Evolutionary conservation across 208 protist species (phyloP).

Genomic region (Wallacemonas sp.): DNA sequence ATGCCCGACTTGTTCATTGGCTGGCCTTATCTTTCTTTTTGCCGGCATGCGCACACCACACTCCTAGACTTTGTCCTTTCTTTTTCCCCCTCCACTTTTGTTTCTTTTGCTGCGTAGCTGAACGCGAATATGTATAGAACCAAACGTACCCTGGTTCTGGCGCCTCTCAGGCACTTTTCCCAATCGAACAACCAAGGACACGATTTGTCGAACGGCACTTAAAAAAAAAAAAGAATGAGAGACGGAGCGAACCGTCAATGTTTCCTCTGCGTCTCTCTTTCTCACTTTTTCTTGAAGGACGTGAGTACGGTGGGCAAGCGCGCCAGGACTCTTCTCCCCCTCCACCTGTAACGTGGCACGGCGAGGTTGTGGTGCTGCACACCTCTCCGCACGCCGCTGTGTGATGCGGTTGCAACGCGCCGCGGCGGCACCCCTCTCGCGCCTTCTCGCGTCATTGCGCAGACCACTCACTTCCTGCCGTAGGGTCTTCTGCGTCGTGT

Average conservation of each 20-base stretch:
- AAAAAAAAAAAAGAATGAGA: neutral
- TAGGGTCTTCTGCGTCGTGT: too few species aligned
- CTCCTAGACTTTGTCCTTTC: neutral
- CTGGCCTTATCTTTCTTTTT: neutral
- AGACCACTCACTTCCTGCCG: too few species aligned
- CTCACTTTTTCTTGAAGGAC: neutral
- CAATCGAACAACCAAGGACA: too few species aligned
- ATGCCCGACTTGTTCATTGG: neutral
- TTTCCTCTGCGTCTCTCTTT: slow-evolving; percentile 3
- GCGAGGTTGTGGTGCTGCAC: too few species aligned
- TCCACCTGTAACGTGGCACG: too few species aligned
- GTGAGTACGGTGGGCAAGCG: too few species aligned
- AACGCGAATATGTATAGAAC: slow-evolving; percentile 7
- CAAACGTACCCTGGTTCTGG: neutral
- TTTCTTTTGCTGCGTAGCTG: neutral
- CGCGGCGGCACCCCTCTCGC: too few species aligned
- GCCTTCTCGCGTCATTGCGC: too few species aligned
- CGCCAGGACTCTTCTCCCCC: too few species aligned
- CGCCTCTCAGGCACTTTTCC: too few species aligned
- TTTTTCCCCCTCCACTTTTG: neutral
- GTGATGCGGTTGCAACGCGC: too few species aligned
- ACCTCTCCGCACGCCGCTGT: too few species aligned
- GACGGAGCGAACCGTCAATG: neutral
- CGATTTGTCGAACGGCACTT: neutral
- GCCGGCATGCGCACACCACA: neutral